Conservation (phyloP, 805 yeast genomes). For the Zygotorulaspora danielsina region DNA sequence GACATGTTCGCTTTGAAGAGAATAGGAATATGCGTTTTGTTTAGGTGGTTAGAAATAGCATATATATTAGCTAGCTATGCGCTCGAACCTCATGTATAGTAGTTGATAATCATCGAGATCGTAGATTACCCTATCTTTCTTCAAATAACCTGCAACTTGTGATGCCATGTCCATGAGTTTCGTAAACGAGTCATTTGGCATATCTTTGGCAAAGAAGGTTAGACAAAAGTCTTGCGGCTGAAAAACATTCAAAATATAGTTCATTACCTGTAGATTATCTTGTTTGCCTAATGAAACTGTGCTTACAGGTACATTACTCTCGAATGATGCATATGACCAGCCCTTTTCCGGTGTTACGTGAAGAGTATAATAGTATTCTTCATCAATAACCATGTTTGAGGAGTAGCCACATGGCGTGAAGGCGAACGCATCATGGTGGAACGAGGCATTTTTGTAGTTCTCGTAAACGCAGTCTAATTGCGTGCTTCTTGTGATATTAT, state of each 20-base stretch:
- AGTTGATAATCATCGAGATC: constrained; percentile 72
- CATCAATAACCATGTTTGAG: constrained; percentile 70
- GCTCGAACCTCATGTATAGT: constrained; percentile 62
- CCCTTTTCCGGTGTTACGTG: constrained; percentile 93
- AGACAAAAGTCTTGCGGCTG: constrained; percentile 72
- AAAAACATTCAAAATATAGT: constrained; percentile 58
- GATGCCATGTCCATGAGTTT: constrained; percentile 34
- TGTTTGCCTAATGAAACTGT: constrained; percentile 35
- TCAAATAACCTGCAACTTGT: constrained; percentile 42
- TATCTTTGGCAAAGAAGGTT: constrained; percentile 42
- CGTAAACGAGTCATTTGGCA: constrained; percentile 33
- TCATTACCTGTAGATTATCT: constrained; percentile 52
- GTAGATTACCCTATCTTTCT: constrained; percentile 64
- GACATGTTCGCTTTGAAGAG: no score
- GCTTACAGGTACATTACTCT: constrained; percentile 67
- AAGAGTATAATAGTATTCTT: constrained; percentile 68
- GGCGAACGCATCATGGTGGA: constrained; percentile 79
- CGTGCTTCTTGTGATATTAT: constrained; percentile 57
- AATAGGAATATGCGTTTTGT: no score
- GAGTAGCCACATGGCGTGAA: constrained; percentile 95
- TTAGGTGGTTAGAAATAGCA: no score
- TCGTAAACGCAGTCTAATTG: constrained; percentile 60
- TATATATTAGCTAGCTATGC: not conserved
- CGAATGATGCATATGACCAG: constrained; percentile 96
- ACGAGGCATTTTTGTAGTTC: constrained; percentile 24